Evolutionary conservation across 2,329 filamentous ascomycete genomes (phyloP).

Genomic region (Verticillium dahliae): DNA sequence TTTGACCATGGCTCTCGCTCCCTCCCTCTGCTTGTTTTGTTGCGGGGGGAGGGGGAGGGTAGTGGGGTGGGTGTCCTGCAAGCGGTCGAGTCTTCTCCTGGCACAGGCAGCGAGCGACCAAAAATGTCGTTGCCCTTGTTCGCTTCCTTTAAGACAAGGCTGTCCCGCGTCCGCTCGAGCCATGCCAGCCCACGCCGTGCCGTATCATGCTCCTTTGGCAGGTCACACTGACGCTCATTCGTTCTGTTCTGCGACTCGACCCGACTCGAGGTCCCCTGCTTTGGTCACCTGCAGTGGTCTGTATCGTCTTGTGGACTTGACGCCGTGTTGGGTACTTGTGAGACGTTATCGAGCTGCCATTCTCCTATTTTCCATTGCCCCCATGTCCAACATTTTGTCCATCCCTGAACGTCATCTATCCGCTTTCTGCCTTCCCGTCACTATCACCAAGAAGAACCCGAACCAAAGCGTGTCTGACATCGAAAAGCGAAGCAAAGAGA

Average conservation of each 20-base stretch:
- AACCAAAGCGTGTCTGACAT: too few species aligned
- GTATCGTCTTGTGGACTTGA: not conserved
- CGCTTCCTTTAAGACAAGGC: conserved; percentile 7
- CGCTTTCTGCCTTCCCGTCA: not conserved
- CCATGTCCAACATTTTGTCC: not conserved
- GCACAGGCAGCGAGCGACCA: not conserved
- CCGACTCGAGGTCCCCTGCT: conserved; percentile 10
- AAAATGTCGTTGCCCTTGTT: not conserved
- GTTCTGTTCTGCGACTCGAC: conserved; percentile 1
- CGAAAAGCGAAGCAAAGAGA: not conserved
- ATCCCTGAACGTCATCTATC: not conserved
- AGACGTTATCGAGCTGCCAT: not conserved
- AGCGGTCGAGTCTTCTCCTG: not conserved
- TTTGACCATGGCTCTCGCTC: not conserved
- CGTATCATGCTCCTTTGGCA: not conserved
- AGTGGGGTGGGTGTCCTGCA: not conserved
- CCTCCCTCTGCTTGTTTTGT: not conserved
- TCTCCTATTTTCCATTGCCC: not conserved
- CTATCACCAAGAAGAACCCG: not conserved
- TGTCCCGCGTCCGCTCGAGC: conserved; percentile 8
- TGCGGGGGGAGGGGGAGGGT: too few species aligned
- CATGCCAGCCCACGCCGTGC: not conserved
- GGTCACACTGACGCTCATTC: conserved; percentile 6
- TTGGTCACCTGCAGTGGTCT: conserved; percentile 12
- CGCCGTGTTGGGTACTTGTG: not conserved